Evolutionary conservation across 2,329 filamentous ascomycete genomes (phyloP), one percentile per base, ranked within the genome.

Genomic region (Sporothrix humicola): DNA sequence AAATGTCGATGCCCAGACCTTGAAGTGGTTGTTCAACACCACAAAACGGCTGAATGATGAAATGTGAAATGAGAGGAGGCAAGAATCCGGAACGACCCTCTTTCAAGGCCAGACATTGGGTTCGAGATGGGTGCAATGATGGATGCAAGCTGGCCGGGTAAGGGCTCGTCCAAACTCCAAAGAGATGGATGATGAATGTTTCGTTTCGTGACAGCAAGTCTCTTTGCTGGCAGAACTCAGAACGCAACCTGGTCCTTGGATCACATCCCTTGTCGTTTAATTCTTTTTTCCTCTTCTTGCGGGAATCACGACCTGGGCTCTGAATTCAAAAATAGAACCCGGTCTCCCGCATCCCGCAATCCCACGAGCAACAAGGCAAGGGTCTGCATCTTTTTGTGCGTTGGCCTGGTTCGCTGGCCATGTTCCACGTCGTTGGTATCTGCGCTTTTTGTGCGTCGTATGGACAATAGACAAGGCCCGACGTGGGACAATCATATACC

Each of bases 321-420:
- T 68, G 20, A 68, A 37, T 37, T 37, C 31, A 37, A 37, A 68
- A 68, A 68, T 68, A 68, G 65, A 68, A 68, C 20, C 42, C 20
- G 12, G 13, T 4, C 12, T 66, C 42, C 42, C 61, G 61, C 61
- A 46, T 66, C n/a, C 61, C 61, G 61, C 61, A 37, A 48, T 66
- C 42, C 61, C 23, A 48, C 65, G 26, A 50, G 9, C 20, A 23
- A 42, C 65, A 68, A 68, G 23, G 48, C 65, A 50, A 37, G 65
- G 65, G 48, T 52, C 15, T 52, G 48, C 31, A 37, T 7, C 31
- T 37, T 37, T 37, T 37, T 37, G 31, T 37, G 4, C 5, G 31
- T 37, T 37, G 31, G 31, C 31, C 31, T 61, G 10, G 46, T 37
- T 12, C 46, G 23, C 65, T 26, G 46, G 23, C 46, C 65, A 20